A percentile compares a stretch with the other conserved stretches of the same genome.
Conservation (phyloP, 495 filamentous ascomycete genomes). For the Collariella sp. region DNA sequence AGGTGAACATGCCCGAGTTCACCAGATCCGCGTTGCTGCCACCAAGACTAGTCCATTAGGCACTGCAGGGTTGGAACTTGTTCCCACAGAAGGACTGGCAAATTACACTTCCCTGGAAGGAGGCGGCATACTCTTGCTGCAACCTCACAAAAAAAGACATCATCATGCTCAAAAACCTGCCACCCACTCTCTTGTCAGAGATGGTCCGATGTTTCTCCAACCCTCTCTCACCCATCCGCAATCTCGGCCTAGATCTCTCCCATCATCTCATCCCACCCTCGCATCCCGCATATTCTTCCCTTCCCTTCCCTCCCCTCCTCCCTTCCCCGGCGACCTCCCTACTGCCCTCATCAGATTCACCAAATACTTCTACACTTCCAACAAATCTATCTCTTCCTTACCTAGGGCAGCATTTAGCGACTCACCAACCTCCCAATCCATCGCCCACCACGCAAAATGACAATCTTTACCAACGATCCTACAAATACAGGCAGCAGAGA, state of each 20-base stretch:
- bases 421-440: neutral
- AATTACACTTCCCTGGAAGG: neutral
- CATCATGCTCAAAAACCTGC: neutral
- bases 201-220: neutral
- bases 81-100: neutral
- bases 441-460: neutral
- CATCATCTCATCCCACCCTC: neutral
- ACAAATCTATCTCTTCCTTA: constrained; percentile 2
- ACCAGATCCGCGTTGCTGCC: neutral
- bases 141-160: neutral
- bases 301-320: neutral
- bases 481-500: neutral
- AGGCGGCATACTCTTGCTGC: neutral
- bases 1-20: neutral
- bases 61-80: neutral
- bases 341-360: neutral
- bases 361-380: neutral
- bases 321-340: neutral
- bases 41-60: neutral
- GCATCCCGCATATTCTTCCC: neutral
- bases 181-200: neutral
- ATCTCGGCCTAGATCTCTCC: constrained; percentile 2
- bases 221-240: neutral
- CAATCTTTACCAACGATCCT: too few species aligned
- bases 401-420: too few species aligned